Percentiles rank a stretch among this genome's conserved stretches.
Evolutionary conservation across 805 yeast species (phyloP).

Genomic region (Yarrowia sp.): DNA sequence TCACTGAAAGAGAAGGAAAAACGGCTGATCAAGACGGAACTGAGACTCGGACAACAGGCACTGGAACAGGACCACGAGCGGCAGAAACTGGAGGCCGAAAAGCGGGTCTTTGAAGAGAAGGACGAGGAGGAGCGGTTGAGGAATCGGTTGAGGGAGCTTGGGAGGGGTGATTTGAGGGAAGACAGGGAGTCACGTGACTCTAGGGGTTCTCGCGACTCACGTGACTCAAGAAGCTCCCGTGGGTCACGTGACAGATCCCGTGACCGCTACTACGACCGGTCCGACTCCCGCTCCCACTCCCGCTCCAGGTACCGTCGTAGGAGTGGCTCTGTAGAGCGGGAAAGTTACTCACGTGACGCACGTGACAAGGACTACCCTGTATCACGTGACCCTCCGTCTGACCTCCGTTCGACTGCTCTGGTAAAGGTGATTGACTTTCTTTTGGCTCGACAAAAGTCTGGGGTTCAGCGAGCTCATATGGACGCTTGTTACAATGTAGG

Average conservation of each 20-base stretch:
- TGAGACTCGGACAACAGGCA: constrained; percentile 19
- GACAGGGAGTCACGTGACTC: background rate
- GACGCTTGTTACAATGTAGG: constrained; percentile 16
- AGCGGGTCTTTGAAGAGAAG: background rate
- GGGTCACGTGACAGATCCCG: background rate
- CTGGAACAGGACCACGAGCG: constrained; percentile 22
- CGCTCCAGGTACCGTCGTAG: constrained; percentile 5
- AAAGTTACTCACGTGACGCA: too few species aligned
- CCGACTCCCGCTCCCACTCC: background rate
- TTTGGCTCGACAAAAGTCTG: background rate
- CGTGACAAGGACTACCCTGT: background rate
- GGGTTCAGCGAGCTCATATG: constrained; percentile 3
- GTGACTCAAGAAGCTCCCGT: background rate
- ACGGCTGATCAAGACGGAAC: constrained; percentile 5
- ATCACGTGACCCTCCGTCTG: too few species aligned
- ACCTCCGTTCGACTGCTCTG: constrained; percentile 2
- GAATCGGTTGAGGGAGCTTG: background rate
- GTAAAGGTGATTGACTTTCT: constrained; percentile 1
- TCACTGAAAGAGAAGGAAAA: constrained; percentile 2
- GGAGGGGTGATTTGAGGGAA: background rate
- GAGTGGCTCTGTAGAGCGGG: background rate
- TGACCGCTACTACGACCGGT: background rate
- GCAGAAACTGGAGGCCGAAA: constrained; percentile 3
- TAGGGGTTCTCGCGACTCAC: background rate
- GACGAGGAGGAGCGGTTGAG: constrained; percentile 16